phyloP scores from a whole-genome alignment of 345 rosid genomes.

The Eucalyptus tenuipes region DNA sequence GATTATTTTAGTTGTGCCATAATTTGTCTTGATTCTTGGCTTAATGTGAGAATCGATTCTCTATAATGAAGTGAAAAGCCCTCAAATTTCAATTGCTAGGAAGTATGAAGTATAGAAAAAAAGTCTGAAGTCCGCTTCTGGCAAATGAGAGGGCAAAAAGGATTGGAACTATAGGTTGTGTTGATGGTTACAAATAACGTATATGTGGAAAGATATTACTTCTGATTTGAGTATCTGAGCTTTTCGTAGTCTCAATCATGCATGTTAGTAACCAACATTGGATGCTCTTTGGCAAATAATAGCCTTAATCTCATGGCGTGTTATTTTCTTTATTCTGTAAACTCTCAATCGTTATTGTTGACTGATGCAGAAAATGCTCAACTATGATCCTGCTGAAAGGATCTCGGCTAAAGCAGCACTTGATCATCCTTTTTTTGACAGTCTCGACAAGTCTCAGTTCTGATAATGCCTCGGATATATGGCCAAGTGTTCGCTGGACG shows the following conservation, averaged over 20 bases:
- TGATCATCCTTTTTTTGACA: slow-evolving; percentile 81
- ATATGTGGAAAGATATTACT: not conserved
- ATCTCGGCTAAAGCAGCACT: slow-evolving; percentile 86
- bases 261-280: not conserved
- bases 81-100: not conserved
- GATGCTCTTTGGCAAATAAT: not conserved
- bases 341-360: not conserved
- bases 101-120: not conserved
- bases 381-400: slow-evolving; percentile 74
- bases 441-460: slow-evolving; percentile 88
- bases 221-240: not conserved
- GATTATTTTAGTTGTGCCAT: not conserved
- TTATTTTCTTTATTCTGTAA: not conserved
- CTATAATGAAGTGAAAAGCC: not conserved
- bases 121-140: not conserved
- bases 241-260: not conserved
- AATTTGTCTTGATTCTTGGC: not conserved
- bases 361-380: slow-evolving; percentile 65
- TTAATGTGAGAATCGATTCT: not conserved
- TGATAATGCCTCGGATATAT: slow-evolving; percentile 7
- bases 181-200: not conserved
- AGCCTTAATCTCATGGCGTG: not conserved
- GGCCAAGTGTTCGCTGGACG: not conserved
- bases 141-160: not conserved
- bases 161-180: not conserved